phyloP scores from a whole-genome alignment of 495 filamentous ascomycete genomes.

The Xylaria scruposa region DNA sequence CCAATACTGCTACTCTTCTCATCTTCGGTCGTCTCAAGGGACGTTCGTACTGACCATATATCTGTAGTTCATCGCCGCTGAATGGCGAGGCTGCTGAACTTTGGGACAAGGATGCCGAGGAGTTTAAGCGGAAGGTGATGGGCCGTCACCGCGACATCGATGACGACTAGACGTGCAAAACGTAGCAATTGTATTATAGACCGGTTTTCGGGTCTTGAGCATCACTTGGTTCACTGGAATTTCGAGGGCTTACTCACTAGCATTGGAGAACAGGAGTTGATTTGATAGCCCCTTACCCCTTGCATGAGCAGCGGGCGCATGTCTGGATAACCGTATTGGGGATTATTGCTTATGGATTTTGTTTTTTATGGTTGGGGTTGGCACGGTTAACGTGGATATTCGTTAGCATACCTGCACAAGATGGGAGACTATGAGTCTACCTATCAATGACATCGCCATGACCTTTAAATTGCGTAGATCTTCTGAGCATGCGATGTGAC shows the following conservation, averaged over 20 bases:
- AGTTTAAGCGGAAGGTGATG: constrained; percentile 79
- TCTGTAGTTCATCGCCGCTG: constrained; percentile 80
- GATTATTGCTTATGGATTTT: constrained; percentile 15
- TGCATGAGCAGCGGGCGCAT: constrained; percentile 25
- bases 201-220: constrained; percentile 5
- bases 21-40: background rate
- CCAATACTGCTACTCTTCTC: background rate
- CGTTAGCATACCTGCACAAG: constrained; percentile 23
- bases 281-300: constrained; percentile 30
- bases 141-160: constrained; percentile 63
- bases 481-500: background rate
- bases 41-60: constrained; percentile 18
- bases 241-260: constrained; percentile 21
- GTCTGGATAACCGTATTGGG: constrained; percentile 10
- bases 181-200: constrained; percentile 24
- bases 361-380: constrained; percentile 4
- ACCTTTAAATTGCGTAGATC: background rate
- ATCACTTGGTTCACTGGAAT: constrained; percentile 27
- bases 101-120: constrained; percentile 87
- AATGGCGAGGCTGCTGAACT: constrained; percentile 96
- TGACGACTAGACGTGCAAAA: constrained; percentile 52
- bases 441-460: constrained; percentile 22
- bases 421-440: constrained; percentile 7
- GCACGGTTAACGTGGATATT: constrained; percentile 10
- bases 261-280: constrained; percentile 52